Evolutionary conservation across 2,329 filamentous ascomycete species (phyloP), one percentile per base, ranked within the genome.

Genomic region (Fonsecaea pedrosoi): DNA sequence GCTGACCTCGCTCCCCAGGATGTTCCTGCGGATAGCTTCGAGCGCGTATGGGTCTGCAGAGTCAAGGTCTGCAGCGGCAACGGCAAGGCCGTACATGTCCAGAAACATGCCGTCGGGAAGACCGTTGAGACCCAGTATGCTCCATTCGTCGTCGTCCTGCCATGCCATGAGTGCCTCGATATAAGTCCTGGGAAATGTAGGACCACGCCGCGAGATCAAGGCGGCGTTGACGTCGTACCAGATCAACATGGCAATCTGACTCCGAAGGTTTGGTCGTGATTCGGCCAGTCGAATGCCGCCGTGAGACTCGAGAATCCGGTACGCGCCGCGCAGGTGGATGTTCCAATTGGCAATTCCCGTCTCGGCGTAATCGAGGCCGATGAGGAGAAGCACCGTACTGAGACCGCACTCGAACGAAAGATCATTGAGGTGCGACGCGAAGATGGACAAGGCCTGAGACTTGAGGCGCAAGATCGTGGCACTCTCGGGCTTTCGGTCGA

Each of bases 91-190:
- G 55, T 71, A 54, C 67, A 71, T 69, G 57, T 68, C 62, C 6
- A 66, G 60, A 25, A 71, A 71, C 67, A 69, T 64, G 21, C 54
- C 62, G 60, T 71, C 69, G 1, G 69, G 69, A 12, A 69, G 62
- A 13, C 69, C 69, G 18, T 70, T 71, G 3, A 71, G 67, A 25
- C 62, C 67, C 42, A 71, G 65, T 7, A 71, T 66, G 42, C 67
- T 71, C 69, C 69, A 71, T 62, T 71, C 67, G 37, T n/a, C 54
- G 32, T 69, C 69, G n/a, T 58, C 53, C 45, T 69, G 67, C 67
- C 67, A 71, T 8, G 48, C 38, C 67, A 71, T 69, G 25, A 71
- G 54, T 4, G 64, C 56, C 42, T 69, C 60, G 9, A 69, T 48
- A 54, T 71, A 71, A 2, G 13, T 37, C 37, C 65, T 32, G 15